Evolutionary conservation across 1,139 yeast genomes (phyloP).

Genomic region (Meyerozyma smithsonii): DNA sequence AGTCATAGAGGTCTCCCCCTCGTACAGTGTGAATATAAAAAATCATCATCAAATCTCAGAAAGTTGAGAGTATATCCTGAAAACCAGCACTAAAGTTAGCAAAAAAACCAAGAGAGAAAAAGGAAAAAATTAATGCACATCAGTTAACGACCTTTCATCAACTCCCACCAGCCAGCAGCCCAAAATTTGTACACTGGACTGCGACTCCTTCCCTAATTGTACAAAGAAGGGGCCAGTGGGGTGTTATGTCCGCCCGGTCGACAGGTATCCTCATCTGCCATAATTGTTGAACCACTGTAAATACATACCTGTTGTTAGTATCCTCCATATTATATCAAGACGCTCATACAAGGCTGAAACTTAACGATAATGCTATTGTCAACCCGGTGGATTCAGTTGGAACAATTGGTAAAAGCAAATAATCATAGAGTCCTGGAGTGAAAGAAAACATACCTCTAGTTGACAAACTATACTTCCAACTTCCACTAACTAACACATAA

Average conservation of each 20-base stretch:
- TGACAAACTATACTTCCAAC: conserved; percentile 1
- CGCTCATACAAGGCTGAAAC: conserved; percentile 88
- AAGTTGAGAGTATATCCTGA: conserved; percentile 8
- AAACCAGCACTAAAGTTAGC: conserved; percentile 10
- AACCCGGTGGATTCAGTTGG: conserved; percentile 73
- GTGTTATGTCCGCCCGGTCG: conserved; percentile 83
- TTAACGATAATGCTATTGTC: conserved; percentile 75
- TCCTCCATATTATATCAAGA: conserved; percentile 1
- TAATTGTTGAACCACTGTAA: conserved; percentile 5
- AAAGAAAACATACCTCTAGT: conserved; percentile 2
- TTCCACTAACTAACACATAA: neutral
- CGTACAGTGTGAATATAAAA: conserved; percentile 63
- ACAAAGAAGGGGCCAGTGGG: conserved; percentile 45
- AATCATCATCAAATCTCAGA: conserved; percentile 41
- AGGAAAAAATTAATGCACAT: conserved; percentile 11
- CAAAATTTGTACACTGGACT: conserved; percentile 64
- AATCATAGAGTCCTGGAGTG: conserved; percentile 35
- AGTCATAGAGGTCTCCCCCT: conserved; percentile 49
- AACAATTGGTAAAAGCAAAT: conserved; percentile 78
- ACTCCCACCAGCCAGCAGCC: conserved; percentile 48
- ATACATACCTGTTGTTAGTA: conserved; percentile 19
- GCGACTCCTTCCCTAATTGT: conserved; percentile 54
- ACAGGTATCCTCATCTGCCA: conserved; percentile 49
- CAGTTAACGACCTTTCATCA: conserved; percentile 65
- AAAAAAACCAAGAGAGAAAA: conserved; percentile 11